phyloP scores from a whole-genome alignment of 2,329 filamentous ascomycete genomes.

The Pseudofabraea citricarpa region DNA sequence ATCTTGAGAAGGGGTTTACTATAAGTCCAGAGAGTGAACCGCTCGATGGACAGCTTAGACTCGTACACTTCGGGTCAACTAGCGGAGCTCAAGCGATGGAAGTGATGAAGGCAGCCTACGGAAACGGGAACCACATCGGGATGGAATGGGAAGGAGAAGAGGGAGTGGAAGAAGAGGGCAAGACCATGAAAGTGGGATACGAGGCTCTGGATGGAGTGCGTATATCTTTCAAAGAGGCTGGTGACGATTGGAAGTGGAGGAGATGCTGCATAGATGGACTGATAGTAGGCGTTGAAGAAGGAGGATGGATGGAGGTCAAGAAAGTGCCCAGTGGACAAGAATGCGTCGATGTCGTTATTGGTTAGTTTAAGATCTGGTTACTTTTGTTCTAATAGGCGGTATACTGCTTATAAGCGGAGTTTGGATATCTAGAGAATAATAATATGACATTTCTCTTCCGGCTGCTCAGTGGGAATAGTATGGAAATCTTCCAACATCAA shows the following conservation, averaged over 20 bases:
- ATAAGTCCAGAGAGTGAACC: constrained; percentile 72
- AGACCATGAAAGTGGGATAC: constrained; percentile 63
- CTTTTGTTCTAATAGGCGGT: too few species aligned
- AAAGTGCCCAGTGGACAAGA: constrained; percentile 34
- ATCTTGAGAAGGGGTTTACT: constrained; percentile 74
- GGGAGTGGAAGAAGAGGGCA: constrained; percentile 42
- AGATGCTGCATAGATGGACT: constrained; percentile 90
- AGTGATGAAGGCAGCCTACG: constrained; percentile 66
- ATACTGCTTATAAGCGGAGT: too few species aligned
- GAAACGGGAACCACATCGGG: constrained; percentile 49
- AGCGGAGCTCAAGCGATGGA: constrained; percentile 65
- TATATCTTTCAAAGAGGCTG: constrained; percentile 67
- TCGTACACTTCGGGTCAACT: constrained; percentile 71
- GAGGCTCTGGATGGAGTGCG: constrained; percentile 61
- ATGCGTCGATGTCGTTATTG: constrained; percentile 20
- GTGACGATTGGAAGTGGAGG: constrained; percentile 64
- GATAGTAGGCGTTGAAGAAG: constrained; percentile 68
- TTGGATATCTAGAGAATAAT: too few species aligned
- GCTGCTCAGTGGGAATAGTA: too few species aligned
- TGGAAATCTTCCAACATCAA: too few species aligned
- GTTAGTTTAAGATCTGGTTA: too few species aligned
- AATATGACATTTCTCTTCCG: too few species aligned
- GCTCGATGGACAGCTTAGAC: constrained; percentile 63
- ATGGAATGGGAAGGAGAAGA: constrained; percentile 39
- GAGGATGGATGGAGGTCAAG: constrained; percentile 66